phyloP scores from a whole-genome alignment of 2,329 filamentous ascomycete genomes.

The Neofusicoccum cordaticola region DNA sequence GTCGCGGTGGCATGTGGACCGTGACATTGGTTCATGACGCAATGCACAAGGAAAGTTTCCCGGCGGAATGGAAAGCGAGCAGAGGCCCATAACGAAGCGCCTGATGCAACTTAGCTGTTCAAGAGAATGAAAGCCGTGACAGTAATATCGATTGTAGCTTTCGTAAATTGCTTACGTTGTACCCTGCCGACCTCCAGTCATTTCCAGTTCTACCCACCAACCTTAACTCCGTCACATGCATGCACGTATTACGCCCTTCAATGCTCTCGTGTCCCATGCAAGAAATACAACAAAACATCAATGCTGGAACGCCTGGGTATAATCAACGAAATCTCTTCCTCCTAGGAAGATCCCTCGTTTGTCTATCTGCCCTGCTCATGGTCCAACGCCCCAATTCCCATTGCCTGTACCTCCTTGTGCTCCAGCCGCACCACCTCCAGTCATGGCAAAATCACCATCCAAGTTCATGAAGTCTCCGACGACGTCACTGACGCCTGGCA shows the following conservation, averaged over 20 bases:
- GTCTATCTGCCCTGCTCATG: not conserved
- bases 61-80: too few species aligned
- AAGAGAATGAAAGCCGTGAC: too few species aligned
- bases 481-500: constrained; percentile 18
- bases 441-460: constrained; percentile 5
- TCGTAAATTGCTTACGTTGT: too few species aligned
- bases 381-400: not conserved
- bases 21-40: too few species aligned
- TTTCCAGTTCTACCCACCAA: too few species aligned
- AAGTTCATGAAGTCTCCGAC: constrained; percentile 36
- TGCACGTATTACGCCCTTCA: not conserved
- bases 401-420: not conserved
- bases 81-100: too few species aligned
- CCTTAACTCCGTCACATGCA: not conserved
- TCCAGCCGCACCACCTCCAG: not conserved
- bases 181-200: too few species aligned
- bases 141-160: too few species aligned
- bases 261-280: not conserved
- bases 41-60: too few species aligned
- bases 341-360: too few species aligned
- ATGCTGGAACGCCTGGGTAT: constrained; percentile 5
- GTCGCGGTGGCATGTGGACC: too few species aligned
- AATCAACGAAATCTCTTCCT: not conserved
- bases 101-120: too few species aligned
- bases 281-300: not conserved